A percentile compares a stretch with the other conserved stretches of the same genome.
phyloP scores from a whole-genome alignment of 1,139 yeast species.

The Yarrowia galli region DNA sequence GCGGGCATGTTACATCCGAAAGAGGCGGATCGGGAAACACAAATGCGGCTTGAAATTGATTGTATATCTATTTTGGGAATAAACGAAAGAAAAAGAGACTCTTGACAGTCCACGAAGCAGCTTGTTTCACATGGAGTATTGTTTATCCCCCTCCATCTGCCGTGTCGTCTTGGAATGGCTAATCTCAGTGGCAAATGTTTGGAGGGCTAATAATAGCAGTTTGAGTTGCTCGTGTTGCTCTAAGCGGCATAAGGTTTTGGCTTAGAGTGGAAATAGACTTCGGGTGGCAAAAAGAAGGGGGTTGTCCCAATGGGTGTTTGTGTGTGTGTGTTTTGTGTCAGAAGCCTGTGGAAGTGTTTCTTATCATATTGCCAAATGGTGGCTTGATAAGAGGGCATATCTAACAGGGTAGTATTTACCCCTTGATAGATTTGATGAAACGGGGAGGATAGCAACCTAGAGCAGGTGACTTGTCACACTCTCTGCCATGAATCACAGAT shows the following conservation, averaged over 20 bases:
- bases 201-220: slow-evolving; percentile 4
- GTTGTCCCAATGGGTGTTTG: background rate
- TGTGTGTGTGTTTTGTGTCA: slow-evolving; percentile 11
- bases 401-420: background rate
- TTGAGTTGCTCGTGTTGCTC: slow-evolving; percentile 31
- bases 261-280: background rate
- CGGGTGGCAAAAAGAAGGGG: slow-evolving; percentile 32
- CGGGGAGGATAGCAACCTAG: background rate
- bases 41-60: background rate
- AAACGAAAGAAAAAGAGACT: background rate
- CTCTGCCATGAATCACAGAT: background rate
- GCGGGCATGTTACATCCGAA: slow-evolving; percentile 14
- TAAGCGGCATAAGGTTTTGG: slow-evolving; percentile 6
- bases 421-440: background rate
- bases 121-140: slow-evolving; percentile 13
- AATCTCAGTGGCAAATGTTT: slow-evolving; percentile 16
- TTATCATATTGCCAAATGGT: slow-evolving; percentile 6
- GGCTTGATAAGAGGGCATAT: slow-evolving; percentile 11
- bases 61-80: background rate
- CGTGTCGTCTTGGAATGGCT: background rate
- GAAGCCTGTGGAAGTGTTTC: background rate
- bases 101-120: background rate
- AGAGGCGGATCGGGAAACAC: background rate
- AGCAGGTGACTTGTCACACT: no score
- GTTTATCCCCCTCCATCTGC: background rate